Percentiles rank a stretch among this genome's conserved stretches.
These are phyloP conservation scores for Ensete glaucum DNA, from an alignment of 176 grass and related monocot genomes.

Conservation along the genomic window DNA sequence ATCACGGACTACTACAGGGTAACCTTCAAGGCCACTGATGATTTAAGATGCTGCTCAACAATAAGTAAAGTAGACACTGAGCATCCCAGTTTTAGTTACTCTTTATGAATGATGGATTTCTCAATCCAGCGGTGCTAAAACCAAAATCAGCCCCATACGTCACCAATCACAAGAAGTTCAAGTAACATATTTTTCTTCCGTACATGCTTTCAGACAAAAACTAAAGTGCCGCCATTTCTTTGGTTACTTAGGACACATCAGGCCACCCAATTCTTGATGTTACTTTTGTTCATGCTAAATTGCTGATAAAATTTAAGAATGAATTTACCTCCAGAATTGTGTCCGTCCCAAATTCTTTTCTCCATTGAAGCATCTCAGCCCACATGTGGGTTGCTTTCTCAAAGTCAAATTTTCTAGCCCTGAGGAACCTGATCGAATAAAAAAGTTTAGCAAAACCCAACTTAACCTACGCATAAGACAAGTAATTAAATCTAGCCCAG, in stretches of 20 bases:
- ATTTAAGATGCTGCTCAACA: too few relatives aligned
- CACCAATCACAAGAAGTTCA: background rate
- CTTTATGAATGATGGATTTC: background rate
- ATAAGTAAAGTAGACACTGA: background rate
- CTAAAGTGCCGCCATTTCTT: background rate
- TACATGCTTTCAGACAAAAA: background rate
- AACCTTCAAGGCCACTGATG: too few relatives aligned
- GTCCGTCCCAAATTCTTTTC: constrained; percentile 84
- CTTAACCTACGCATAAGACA: background rate
- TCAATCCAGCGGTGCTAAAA: background rate
- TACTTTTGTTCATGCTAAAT: background rate
- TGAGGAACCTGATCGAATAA: constrained; percentile 52
- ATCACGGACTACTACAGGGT: background rate
- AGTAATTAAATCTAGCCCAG: background rate
- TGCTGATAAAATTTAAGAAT: constrained; percentile 3
- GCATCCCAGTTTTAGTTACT: background rate
- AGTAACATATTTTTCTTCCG: background rate
- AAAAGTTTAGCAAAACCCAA: background rate
- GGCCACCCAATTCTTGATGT: background rate
- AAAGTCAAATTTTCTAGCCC: constrained; percentile 72
- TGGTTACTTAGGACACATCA: background rate
- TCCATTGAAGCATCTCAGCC: constrained; percentile 91
- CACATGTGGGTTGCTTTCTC: constrained; percentile 96
- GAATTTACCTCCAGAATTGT: constrained; percentile 67
- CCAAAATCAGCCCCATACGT: background rate